These are phyloP conservation scores for Gaeumannomyces sp. DNA, from an alignment of 2,329 filamentous ascomycete genomes.

Conservation along the genomic window DNA sequence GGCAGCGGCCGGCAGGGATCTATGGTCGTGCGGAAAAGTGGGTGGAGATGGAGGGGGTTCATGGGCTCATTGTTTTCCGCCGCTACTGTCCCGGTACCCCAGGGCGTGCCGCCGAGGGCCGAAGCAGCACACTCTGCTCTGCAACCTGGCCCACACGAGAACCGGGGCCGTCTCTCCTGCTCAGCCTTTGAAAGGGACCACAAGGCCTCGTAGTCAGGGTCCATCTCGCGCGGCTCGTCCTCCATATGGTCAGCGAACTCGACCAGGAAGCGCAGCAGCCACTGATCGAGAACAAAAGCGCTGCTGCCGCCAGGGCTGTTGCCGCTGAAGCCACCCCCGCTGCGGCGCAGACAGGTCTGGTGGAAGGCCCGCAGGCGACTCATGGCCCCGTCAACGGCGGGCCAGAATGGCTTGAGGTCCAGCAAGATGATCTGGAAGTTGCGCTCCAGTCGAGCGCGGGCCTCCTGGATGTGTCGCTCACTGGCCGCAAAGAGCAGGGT, in stretches of 20 bases:
- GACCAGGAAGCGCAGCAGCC: constrained; percentile 33
- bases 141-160: background rate
- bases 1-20: background rate
- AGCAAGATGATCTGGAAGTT: constrained; percentile 38
- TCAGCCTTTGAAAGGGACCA: background rate
- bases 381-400: constrained; percentile 31
- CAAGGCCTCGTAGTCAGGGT: background rate
- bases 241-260: constrained; percentile 13
- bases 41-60: background rate
- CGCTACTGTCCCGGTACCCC: background rate
- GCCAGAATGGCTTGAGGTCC: constrained; percentile 34
- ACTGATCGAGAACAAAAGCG: constrained; percentile 33
- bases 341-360: constrained; percentile 26
- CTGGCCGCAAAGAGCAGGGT: constrained; percentile 35
- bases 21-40: background rate
- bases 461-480: constrained; percentile 27
- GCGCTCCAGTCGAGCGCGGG: constrained; percentile 30
- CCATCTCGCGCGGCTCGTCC: constrained; percentile 2
- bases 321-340: too few relatives aligned
- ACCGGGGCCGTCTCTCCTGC: background rate
- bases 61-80: background rate
- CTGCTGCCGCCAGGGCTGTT: constrained; percentile 25
- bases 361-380: constrained; percentile 35
- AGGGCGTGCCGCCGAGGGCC: too few relatives aligned
- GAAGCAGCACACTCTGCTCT: background rate